Conservation (phyloP, 2,329 filamentous ascomycete species). For the Calonectria honghensis region DNA sequence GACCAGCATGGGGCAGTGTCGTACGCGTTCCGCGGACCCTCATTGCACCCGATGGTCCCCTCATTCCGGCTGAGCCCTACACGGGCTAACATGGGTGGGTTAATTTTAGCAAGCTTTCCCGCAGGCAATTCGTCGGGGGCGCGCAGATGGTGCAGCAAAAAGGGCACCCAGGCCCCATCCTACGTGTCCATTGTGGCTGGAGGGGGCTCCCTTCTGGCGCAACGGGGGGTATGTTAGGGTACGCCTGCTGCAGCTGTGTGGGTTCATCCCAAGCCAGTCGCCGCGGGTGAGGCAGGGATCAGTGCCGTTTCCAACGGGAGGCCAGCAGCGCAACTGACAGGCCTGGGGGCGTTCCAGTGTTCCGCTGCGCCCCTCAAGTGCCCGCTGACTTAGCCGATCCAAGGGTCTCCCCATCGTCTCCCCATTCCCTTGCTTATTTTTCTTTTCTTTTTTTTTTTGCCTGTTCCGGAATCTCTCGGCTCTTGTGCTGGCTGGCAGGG, state of each 20-base stretch:
- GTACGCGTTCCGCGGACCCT: constrained; percentile 17
- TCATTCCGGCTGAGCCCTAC: constrained; percentile 21
- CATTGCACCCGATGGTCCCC: background rate
- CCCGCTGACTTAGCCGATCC: constrained; percentile 20
- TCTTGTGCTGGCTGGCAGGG: background rate
- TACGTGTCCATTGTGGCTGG: constrained; percentile 26
- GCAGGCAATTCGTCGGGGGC: constrained; percentile 19
- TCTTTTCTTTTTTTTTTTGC: background rate
- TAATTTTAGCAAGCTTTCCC: constrained; percentile 16
- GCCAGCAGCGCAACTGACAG: constrained; percentile 5
- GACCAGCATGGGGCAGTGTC: background rate
- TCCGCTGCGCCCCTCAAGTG: constrained; percentile 8
- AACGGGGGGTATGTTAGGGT: constrained; percentile 9
- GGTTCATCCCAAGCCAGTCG: constrained; percentile 21
- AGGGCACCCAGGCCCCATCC: background rate
- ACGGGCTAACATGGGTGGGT: background rate
- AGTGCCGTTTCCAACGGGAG: background rate
- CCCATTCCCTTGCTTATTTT: background rate
- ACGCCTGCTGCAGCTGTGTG: constrained; percentile 11
- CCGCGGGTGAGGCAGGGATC: constrained; percentile 2
- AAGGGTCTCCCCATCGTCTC: background rate
- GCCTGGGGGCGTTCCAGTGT: background rate
- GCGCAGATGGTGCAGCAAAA: constrained; percentile 9
- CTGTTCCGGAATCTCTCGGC: background rate
- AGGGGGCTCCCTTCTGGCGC: background rate